These are phyloP conservation scores for Solanum chiquidenum DNA, from an alignment of 257 asterid species.

Conservation along the genomic window DNA sequence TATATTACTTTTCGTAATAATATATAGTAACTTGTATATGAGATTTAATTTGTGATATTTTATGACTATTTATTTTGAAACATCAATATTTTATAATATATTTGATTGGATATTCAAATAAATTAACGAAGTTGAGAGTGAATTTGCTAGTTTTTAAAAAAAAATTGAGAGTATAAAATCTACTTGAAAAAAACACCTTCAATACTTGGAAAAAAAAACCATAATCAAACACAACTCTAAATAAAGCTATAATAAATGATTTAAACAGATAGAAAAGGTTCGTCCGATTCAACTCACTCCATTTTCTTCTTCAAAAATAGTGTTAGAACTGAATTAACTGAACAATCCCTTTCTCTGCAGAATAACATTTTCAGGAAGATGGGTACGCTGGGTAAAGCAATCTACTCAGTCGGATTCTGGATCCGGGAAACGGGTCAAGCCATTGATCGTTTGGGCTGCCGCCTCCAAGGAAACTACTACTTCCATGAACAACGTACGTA, in stretches of 20 bases:
- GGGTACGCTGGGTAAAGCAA: slow-evolving; percentile 75
- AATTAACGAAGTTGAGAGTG: background rate
- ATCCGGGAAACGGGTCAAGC: slow-evolving; percentile 98
- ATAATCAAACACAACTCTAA: background rate
- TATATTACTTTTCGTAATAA: too few species aligned
- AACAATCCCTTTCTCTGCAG: background rate
- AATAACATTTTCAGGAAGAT: slow-evolving; percentile 9
- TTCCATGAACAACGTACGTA: slow-evolving; percentile 77
- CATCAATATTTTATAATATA: too few species aligned
- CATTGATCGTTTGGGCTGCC: slow-evolving; percentile 94
- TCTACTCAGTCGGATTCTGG: slow-evolving; percentile 94
- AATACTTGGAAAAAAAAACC: too few species aligned
- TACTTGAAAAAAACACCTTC: background rate
- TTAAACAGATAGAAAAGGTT: background rate
- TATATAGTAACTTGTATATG: too few species aligned
- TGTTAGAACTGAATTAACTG: background rate
- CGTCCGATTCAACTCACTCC: background rate
- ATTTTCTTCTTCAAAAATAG: background rate
- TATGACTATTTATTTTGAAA: too few species aligned
- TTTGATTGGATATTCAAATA: background rate
- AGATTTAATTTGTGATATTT: too few species aligned
- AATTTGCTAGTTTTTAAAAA: background rate
- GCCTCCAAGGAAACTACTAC: slow-evolving; percentile 79
- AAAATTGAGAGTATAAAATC: too few species aligned
- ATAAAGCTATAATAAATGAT: background rate